A percentile compares a stretch with the other conserved stretches of the same genome.
Evolutionary conservation across 176 grass and related monocot genomes (phyloP).

Genomic region (Rhynchospora breviuscula): DNA sequence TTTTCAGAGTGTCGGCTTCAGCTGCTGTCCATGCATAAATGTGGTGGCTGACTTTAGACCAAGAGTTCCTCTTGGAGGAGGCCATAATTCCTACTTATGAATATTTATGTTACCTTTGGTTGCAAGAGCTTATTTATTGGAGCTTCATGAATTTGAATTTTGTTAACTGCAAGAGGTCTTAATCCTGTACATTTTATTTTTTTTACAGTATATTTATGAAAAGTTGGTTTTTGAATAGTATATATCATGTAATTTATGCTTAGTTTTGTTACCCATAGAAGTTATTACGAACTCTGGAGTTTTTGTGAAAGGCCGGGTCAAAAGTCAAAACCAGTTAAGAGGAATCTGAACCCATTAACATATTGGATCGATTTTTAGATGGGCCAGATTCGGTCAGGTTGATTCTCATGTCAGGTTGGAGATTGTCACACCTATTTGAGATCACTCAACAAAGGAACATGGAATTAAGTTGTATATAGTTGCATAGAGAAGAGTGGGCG

Average conservation of each 20-base stretch:
- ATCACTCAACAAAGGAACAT: background rate
- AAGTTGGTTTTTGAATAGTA: background rate
- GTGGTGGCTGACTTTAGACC: slow-evolving; percentile 60
- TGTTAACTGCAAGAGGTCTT: background rate
- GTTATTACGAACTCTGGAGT: background rate
- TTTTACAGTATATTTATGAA: background rate
- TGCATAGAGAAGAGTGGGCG: background rate
- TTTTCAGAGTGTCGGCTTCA: slow-evolving; percentile 64
- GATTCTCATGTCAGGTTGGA: background rate
- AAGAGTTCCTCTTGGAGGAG: slow-evolving; percentile 84
- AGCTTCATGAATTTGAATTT: background rate
- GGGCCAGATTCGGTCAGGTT: background rate
- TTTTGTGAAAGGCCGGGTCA: background rate
- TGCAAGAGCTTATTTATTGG: background rate
- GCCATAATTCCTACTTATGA: slow-evolving; percentile 70
- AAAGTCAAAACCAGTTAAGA: background rate
- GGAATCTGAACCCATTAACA: background rate
- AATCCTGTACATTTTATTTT: background rate
- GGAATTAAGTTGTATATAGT: background rate
- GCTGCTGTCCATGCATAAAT: slow-evolving; percentile 53
- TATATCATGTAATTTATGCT: background rate
- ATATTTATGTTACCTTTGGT: background rate
- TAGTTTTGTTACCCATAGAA: background rate
- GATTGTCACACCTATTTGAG: background rate
- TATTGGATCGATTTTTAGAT: background rate